Evolutionary conservation across 106 monocot species (phyloP), one percentile per base, ranked within the genome.

Genomic region (Iris macrosiphon): DNA sequence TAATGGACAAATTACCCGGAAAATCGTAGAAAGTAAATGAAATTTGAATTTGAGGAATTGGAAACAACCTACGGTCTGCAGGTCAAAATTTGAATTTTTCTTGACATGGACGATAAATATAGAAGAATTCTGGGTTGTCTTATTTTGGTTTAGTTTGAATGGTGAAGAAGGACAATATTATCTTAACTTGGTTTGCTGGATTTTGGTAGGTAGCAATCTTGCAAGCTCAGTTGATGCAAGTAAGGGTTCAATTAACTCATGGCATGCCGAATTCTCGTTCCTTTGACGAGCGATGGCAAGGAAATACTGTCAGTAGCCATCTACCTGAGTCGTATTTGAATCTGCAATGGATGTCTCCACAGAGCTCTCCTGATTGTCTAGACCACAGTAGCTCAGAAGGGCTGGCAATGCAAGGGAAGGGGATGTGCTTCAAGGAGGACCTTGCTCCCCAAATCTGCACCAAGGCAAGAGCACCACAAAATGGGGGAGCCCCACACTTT

Each of bases 401-500:
- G 6, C 14, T 13, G 21, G 1, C 29, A 11, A 12, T 60, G 61
- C 73, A 69, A 12, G 65, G 52, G 28, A 20, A 31, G 35, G 39
- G 27, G 18, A 8, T 4, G 40, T n/a, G n/a, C n/a, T n/a, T n/a
- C n/a, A n/a, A n/a, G n/a, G n/a, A n/a, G n/a, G n/a, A n/a, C n/a
- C n/a, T n/a, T n/a, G n/a, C n/a, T n/a, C n/a, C n/a, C n/a, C n/a
- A n/a, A n/a, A 35, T 56, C 25, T 66, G 62, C 37, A 33, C 29
- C 27, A 77, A 64, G 68, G 71, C 58, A 55, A 78, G 46, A 23
- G 61, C 74, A 16, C 13, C 43, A 5, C 61, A 78, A 78, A 40
- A 13, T 60, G 28, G 87, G 87, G 26, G 87, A 87, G 49, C 77
- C 82, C 25, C 81, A 77, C 31, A 69, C 73, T 25, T 60, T 87